Conservation (phyloP, 345 rosid genomes). For the Trapa incisa region DNA sequence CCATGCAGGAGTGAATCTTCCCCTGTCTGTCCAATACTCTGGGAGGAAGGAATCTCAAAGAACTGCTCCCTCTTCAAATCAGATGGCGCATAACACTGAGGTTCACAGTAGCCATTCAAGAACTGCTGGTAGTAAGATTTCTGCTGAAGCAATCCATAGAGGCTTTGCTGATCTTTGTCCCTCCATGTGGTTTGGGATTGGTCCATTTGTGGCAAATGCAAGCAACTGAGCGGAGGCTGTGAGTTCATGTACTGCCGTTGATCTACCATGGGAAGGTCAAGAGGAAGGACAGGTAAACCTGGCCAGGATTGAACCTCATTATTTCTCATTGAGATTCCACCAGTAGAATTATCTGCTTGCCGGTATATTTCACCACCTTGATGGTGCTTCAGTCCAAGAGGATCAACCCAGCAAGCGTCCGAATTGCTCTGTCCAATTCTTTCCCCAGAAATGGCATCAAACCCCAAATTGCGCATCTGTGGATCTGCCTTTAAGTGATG, state of each 20-base stretch:
- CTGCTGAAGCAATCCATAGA: conserved; percentile 32
- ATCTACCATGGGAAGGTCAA: conserved; percentile 31
- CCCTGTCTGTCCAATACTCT: conserved; percentile 28
- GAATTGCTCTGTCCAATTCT: conserved; percentile 20
- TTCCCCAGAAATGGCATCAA: conserved; percentile 25
- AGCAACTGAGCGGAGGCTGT: conserved; percentile 27
- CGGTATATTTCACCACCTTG: conserved; percentile 28
- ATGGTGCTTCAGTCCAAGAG: conserved; percentile 29
- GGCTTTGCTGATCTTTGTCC: conserved; percentile 36
- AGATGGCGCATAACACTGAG: conserved; percentile 25
- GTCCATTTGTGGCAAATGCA: conserved; percentile 25
- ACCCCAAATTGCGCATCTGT: conserved; percentile 17
- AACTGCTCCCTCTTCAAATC: conserved; percentile 30
- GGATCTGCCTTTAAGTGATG: conserved; percentile 16
- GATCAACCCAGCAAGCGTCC: conserved; percentile 19
- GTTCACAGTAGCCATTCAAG: conserved; percentile 21
- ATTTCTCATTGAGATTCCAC: conserved; percentile 30
- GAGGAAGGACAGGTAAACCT: conserved; percentile 23
- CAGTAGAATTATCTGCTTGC: conserved; percentile 20
- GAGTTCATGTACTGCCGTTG: conserved; percentile 39
- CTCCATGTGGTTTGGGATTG: conserved; percentile 35
- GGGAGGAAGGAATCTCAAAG: conserved; percentile 28
- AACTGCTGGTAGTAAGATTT: conserved; percentile 34
- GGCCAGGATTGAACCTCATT: conserved; percentile 24
- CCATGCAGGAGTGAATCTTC: conserved; percentile 31